Percentiles rank a stretch among this genome's conserved stretches.
These are phyloP conservation scores for Elymus sibiricus DNA, from an alignment of 176 grass and related monocot species.

Conservation along the genomic window DNA sequence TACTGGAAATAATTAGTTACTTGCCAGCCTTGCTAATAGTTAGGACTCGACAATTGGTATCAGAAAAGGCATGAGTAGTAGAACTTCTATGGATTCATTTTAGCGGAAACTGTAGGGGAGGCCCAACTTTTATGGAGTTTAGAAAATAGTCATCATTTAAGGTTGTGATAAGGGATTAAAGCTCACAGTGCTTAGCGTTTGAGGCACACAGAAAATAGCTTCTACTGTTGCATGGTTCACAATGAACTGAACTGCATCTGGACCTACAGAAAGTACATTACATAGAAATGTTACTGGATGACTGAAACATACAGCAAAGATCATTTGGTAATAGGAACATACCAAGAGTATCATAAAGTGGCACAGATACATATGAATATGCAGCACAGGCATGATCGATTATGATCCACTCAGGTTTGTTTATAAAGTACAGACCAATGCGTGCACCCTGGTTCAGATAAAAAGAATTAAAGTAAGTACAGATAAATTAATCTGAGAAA, in stretches of 20 bases:
- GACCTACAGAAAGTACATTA: constrained; percentile 57
- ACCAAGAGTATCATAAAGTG: constrained; percentile 96
- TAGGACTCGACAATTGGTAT: not conserved
- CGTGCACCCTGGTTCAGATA: constrained; percentile 61
- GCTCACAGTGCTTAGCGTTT: constrained; percentile 80
- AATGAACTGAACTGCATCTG: constrained; percentile 94
- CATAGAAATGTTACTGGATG: constrained; percentile 6
- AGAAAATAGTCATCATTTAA: not conserved
- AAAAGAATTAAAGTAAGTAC: not conserved
- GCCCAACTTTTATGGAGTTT: not conserved
- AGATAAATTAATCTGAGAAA: not conserved
- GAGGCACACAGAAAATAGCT: constrained; percentile 91
- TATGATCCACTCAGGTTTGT: constrained; percentile 89
- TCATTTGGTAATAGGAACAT: constrained; percentile 6
- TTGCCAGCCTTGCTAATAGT: not conserved
- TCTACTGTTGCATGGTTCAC: constrained; percentile 87
- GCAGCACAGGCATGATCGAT: constrained; percentile 93
- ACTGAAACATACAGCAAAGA: constrained; percentile 7
- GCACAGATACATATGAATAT: constrained; percentile 86
- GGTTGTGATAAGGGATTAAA: constrained; percentile 27
- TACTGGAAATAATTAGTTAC: not conserved
- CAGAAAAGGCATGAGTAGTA: not conserved
- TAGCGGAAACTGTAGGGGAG: not conserved
- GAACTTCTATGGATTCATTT: not conserved
- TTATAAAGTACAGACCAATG: constrained; percentile 96